Conservation (phyloP, 345 rosid species). For the Eucalyptus erythrocorys region DNA sequence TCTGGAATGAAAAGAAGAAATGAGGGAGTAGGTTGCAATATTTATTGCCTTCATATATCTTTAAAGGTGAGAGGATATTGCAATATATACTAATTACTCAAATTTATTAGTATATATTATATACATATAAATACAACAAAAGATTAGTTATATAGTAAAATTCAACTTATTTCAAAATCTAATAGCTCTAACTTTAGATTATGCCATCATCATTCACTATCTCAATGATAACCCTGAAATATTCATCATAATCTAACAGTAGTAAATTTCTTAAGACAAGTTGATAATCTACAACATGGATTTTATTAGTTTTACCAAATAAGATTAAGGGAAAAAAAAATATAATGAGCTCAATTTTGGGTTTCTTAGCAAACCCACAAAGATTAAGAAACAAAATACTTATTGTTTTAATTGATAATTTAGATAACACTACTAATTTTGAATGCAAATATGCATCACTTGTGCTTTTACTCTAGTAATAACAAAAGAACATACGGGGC, state of each 20-base stretch:
- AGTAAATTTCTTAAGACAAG: neutral
- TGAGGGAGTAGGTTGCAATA: neutral
- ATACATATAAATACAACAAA: neutral
- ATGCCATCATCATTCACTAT: neutral
- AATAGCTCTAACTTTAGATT: neutral
- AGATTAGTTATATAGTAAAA: neutral
- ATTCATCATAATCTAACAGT: neutral
- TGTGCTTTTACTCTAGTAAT: neutral
- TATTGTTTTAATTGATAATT: neutral
- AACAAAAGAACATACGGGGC: neutral
- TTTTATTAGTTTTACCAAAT: neutral
- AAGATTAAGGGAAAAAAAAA: neutral
- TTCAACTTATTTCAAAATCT: neutral
- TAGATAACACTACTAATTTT: neutral
- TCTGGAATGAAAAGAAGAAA: conserved; percentile 22
- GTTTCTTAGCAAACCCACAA: neutral
- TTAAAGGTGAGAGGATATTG: neutral
- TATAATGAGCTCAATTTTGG: neutral
- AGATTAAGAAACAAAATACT: neutral
- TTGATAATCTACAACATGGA: neutral
- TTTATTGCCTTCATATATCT: neutral
- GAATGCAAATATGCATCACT: neutral
- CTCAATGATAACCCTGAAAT: neutral
- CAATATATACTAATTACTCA: neutral
- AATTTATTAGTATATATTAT: neutral